Evolutionary conservation across 306 rosid species (phyloP), one percentile per base, ranked within the genome.

Genomic region (Hippophae gyantsensis): DNA sequence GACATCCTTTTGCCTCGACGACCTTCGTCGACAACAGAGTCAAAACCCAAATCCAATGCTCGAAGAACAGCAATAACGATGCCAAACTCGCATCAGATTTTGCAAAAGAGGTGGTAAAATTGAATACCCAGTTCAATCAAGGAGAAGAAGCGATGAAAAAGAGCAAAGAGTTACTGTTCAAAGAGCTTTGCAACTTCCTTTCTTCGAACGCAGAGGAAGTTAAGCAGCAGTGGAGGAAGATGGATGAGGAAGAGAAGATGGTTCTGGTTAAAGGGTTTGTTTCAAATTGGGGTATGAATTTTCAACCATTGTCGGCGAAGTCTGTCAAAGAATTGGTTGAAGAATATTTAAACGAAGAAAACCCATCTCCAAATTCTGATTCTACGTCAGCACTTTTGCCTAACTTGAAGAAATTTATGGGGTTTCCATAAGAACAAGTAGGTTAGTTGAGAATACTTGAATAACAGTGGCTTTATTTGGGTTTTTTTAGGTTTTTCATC

Each of bases 261-360:
- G 76, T 7, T 7, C 60, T 84, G 77, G 78, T 81, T 0, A 61
- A 79, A 66, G 77, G 64, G 26, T 87, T 90, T 64, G 76, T 85
- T 58, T 50, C 74, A 1, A 86, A 76, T 8, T 87, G 94, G 92
- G 79, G 82, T 57, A 48, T 57, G 10, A 67, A 72, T 76, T 90
- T 86, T 60, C 97, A 90, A 38, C 95, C 97, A 7, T 70, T 90
- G 78, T 87, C 97, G 8, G 78, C 81, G 1, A 87, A 66, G 54
- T 83, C 84, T 43, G 80, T 81, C 0, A 79, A 73, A 64, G 77
- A 83, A 25, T 74, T 90, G 95, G 73, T 90, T 11, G 94, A 90
- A 13, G 90, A 90, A 62, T 75, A 82, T 72, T 63, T 90, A 7
- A 48, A 7, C 6, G 77, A 76, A 11, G 74, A 66, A 48, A 70